These are phyloP conservation scores for Solanum habrochaites DNA, from an alignment of 257 asterid genomes.

Conservation along the genomic window DNA sequence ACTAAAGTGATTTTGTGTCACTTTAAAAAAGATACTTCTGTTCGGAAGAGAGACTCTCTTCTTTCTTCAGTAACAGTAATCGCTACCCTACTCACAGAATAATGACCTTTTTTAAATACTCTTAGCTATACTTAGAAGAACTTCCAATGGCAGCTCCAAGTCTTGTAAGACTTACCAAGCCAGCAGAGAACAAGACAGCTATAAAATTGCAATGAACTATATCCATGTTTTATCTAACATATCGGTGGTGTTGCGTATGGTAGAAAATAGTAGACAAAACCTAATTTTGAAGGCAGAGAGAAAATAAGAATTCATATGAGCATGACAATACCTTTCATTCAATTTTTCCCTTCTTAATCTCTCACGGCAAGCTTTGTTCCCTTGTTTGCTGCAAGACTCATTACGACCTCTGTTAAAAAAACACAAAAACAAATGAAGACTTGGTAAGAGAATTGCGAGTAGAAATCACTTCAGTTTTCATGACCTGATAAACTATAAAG, in stretches of 20 bases:
- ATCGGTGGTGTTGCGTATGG: neutral
- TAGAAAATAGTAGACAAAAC: neutral
- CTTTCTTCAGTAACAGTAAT: neutral
- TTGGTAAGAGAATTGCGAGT: neutral
- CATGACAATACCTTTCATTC: constrained; percentile 47
- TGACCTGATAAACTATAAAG: neutral
- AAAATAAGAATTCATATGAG: neutral
- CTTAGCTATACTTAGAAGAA: neutral
- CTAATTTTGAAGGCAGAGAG: neutral
- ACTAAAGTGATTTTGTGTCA: neutral
- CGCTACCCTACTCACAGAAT: neutral
- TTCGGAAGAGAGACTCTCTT: neutral
- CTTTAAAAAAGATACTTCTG: neutral
- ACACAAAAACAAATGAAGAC: neutral
- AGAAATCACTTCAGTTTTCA: neutral
- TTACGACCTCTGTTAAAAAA: constrained; percentile 47
- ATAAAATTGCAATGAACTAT: neutral
- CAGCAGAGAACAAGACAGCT: neutral
- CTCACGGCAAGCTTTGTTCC: constrained; percentile 85
- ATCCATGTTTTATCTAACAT: neutral
- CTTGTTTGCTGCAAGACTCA: constrained; percentile 41
- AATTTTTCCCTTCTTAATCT: constrained; percentile 74
- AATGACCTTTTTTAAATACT: neutral
- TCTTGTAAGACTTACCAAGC: neutral
- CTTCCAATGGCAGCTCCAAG: neutral